Evolutionary conservation across 495 filamentous ascomycete genomes (phyloP).

Genomic region (Xylaria venustula): DNA sequence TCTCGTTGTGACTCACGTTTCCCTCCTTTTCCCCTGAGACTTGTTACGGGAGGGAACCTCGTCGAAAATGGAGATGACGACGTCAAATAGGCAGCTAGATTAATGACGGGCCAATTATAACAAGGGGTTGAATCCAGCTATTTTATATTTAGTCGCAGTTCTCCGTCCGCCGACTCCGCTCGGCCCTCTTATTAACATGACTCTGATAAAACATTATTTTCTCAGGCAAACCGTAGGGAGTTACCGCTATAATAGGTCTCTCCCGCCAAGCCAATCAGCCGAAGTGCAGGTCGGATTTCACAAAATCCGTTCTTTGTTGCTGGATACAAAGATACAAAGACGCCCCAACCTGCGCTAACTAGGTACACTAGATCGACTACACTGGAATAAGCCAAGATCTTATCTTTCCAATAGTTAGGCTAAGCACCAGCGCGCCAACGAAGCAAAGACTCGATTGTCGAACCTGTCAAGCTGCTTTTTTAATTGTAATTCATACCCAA

Average conservation of each 20-base stretch:
- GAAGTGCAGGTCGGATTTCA: not conserved
- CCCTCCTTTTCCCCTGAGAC: not conserved
- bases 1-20: not conserved
- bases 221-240: not conserved
- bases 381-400: too few relatives aligned
- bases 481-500: too few relatives aligned
- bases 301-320: not conserved
- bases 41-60: not conserved
- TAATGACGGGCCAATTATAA: not conserved
- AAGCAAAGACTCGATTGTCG: too few relatives aligned
- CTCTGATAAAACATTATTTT: too few relatives aligned
- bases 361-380: too few relatives aligned
- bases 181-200: not conserved
- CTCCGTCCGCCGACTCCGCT: not conserved
- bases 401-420: too few relatives aligned
- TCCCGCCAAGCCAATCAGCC: not conserved
- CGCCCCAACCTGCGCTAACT: not conserved
- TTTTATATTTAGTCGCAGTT: not conserved
- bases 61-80: not conserved
- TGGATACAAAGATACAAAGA: not conserved
- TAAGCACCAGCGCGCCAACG: too few relatives aligned
- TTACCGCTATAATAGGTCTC: not conserved
- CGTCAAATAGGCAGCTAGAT: slow-evolving; percentile 11
- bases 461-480: too few relatives aligned
- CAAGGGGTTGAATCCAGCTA: not conserved